These are phyloP conservation scores for Botryotinia calthae DNA, from an alignment of 2,329 filamentous ascomycete species.

Conservation along the genomic window DNA sequence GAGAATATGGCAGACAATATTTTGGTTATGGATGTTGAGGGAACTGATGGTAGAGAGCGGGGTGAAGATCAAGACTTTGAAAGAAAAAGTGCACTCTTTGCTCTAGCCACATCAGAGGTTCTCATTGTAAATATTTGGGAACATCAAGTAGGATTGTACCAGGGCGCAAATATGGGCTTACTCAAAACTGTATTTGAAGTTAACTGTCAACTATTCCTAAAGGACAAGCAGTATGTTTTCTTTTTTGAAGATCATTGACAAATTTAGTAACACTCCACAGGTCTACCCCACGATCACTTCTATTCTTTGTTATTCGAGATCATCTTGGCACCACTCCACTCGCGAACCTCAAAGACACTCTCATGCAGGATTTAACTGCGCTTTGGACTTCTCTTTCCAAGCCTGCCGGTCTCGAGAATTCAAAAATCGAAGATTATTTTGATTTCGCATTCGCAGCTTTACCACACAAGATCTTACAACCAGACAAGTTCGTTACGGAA, in stretches of 20 bases:
- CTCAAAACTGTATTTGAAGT: conserved; percentile 99
- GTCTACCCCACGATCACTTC: conserved; percentile 80
- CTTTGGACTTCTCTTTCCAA: conserved; percentile 95
- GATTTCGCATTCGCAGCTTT: conserved; percentile 96
- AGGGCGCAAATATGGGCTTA: conserved; percentile 97
- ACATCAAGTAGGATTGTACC: conserved; percentile 95
- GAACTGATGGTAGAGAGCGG: conserved; percentile 91
- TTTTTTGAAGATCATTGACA: conserved; percentile 18
- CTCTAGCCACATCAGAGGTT: conserved; percentile 94
- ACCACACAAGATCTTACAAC: conserved; percentile 94
- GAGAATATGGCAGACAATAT: conserved; percentile 92
- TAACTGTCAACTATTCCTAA: conserved; percentile 93
- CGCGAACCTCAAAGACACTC: conserved; percentile 81
- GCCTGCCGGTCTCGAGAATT: conserved; percentile 80
- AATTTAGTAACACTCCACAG: conserved; percentile 45
- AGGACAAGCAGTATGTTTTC: conserved; percentile 77
- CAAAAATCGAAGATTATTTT: conserved; percentile 94
- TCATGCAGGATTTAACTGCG: conserved; percentile 85
- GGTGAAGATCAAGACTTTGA: conserved; percentile 99
- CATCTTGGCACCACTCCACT: conserved; percentile 91
- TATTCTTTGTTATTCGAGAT: conserved; percentile 99
- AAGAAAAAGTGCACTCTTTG: conserved; percentile 95
- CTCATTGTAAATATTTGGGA: conserved; percentile 99
- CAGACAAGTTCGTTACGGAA: conserved; percentile 81
- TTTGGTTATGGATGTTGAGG: conserved; percentile 98